These are phyloP conservation scores for Talaromyces liani DNA, from an alignment of 495 filamentous ascomycete genomes.

Conservation along the genomic window DNA sequence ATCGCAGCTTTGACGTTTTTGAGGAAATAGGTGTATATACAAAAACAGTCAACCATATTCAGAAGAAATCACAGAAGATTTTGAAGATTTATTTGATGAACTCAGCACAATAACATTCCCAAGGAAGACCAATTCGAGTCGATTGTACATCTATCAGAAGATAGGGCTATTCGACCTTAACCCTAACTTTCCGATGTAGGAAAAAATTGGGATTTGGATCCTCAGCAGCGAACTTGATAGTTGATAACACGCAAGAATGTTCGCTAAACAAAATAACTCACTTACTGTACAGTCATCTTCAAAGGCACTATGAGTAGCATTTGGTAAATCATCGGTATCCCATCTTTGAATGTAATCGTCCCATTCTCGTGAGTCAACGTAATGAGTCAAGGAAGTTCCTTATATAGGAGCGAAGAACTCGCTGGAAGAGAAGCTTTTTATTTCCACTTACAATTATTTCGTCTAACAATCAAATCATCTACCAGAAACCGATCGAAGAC, in stretches of 20 bases:
- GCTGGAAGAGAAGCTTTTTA: neutral
- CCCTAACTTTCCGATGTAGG: neutral
- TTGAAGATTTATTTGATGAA: too few species aligned
- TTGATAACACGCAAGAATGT: neutral
- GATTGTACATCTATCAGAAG: neutral
- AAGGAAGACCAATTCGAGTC: too few species aligned
- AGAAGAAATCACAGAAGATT: too few species aligned
- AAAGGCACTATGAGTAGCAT: neutral
- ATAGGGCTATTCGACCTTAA: neutral
- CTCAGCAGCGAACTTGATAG: too few species aligned
- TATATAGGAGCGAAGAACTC: neutral
- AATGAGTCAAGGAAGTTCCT: neutral
- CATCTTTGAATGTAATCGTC: neutral
- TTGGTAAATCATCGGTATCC: neutral
- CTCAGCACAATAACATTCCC: too few species aligned
- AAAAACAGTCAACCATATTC: neutral
- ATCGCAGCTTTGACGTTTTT: constrained; percentile 47
- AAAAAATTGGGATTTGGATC: neutral
- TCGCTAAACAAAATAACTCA: too few species aligned
- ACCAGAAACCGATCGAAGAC: neutral
- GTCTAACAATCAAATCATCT: neutral
- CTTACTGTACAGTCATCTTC: too few species aligned
- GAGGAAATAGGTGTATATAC: neutral
- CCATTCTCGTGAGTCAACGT: neutral
- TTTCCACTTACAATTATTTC: neutral